Conservation (phyloP, 768 basidiomycete species). For the Exsudoporus frostii region DNA sequence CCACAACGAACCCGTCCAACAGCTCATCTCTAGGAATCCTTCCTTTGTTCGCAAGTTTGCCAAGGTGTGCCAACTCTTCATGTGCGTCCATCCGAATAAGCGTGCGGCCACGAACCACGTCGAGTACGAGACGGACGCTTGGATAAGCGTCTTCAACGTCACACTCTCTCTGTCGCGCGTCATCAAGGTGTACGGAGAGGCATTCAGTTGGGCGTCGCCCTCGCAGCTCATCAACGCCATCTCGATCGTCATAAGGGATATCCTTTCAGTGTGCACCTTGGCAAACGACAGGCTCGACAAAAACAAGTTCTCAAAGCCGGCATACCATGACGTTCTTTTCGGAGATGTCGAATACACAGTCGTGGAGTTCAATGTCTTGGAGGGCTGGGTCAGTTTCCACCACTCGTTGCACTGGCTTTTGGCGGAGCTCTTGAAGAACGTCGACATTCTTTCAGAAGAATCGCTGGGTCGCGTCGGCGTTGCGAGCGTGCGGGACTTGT, state of each 20-base stretch:
- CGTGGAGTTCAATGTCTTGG: constrained; percentile 73
- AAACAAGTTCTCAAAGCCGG: constrained; percentile 57
- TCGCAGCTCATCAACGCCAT: constrained; percentile 67
- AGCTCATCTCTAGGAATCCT: constrained; percentile 66
- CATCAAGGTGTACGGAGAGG: constrained; percentile 86
- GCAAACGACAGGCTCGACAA: constrained; percentile 66
- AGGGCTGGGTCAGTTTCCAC: constrained; percentile 88
- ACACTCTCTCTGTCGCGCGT: constrained; percentile 86
- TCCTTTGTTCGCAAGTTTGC: constrained; percentile 70
- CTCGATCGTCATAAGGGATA: constrained; percentile 63
- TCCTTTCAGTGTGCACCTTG: constrained; percentile 67
- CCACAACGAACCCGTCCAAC: constrained; percentile 76
- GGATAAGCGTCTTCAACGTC: constrained; percentile 96
- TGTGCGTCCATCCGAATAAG: constrained; percentile 89
- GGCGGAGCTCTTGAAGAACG: constrained; percentile 84
- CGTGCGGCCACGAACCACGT: constrained; percentile 80
- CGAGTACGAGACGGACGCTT: constrained; percentile 95
- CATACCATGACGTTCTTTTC: constrained; percentile 66
- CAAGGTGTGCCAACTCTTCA: constrained; percentile 82
- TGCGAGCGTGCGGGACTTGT: constrained; percentile 55
- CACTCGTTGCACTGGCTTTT: constrained; percentile 90
- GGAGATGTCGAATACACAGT: constrained; percentile 57
- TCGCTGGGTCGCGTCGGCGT: constrained; percentile 51
- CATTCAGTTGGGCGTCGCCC: constrained; percentile 57
- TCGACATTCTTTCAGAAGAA: constrained; percentile 60